These are phyloP conservation scores for Wickerhamomyces hampshirensis DNA, from an alignment of 805 yeast genomes.

Conservation along the genomic window DNA sequence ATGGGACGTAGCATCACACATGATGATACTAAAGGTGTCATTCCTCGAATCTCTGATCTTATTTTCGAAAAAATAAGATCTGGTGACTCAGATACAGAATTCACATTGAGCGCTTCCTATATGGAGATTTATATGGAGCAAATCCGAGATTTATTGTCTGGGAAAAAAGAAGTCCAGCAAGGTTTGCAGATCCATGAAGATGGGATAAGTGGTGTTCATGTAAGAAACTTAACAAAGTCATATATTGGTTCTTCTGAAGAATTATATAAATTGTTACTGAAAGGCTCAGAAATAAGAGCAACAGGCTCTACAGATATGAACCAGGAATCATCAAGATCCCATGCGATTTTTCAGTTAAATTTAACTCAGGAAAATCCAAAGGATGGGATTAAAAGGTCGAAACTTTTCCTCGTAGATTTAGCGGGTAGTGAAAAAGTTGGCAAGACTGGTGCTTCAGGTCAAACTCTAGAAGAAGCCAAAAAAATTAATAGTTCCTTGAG, in stretches of 20 bases:
- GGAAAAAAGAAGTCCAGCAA: conserved; percentile 23
- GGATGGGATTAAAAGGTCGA: conserved; percentile 59
- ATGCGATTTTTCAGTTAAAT: conserved; percentile 68
- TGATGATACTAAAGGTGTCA: conserved; percentile 43
- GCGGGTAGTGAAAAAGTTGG: conserved; percentile 85
- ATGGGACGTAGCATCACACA: conserved; percentile 46
- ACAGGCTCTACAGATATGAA: conserved; percentile 66
- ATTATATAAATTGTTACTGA: conserved; percentile 49
- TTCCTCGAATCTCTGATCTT: conserved; percentile 66
- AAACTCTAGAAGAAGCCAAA: conserved; percentile 75
- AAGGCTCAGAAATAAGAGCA: conserved; percentile 53
- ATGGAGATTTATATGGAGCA: conserved; percentile 82
- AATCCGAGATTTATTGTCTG: conserved; percentile 63
- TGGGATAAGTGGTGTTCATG: conserved; percentile 59
- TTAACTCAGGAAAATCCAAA: conserved; percentile 55
- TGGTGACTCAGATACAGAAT: conserved; percentile 49
- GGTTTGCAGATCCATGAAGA: conserved; percentile 55
- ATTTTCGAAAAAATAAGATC: conserved; percentile 52
- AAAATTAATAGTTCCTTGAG: conserved; percentile 77
- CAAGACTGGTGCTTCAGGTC: conserved; percentile 74
- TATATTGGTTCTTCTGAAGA: conserved; percentile 58
- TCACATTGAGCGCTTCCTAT: conserved; percentile 57
- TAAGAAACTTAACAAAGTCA: conserved; percentile 61
- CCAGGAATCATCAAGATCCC: conserved; percentile 71
- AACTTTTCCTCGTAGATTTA: conserved; percentile 71